Evolutionary conservation across 1,284 basidiomycete species (phyloP).

Genomic region (Puccinia brachypodii): DNA sequence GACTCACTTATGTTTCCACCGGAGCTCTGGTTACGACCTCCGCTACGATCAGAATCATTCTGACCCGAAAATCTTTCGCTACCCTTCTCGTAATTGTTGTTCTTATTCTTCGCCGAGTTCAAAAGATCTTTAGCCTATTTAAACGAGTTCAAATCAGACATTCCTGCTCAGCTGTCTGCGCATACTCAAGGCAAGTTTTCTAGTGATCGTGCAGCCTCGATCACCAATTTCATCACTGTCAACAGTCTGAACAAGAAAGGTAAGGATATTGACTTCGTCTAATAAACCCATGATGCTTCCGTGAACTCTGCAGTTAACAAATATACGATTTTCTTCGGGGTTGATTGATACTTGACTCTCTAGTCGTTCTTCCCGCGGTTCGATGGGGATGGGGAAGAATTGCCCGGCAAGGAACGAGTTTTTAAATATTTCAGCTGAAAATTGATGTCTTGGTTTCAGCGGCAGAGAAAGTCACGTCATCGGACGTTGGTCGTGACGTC

Average conservation of each 20-base stretch:
- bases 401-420: not conserved
- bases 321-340: not conserved
- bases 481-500: not conserved
- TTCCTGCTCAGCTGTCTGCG: not conserved
- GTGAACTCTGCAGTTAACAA: not conserved
- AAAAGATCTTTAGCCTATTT: conserved; percentile 1
- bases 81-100: not conserved
- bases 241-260: not conserved
- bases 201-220: not conserved
- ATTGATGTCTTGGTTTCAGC: not conserved
- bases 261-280: conserved; percentile 14
- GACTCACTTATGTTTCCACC: not conserved
- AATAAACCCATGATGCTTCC: conserved; percentile 1
- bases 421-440: not conserved
- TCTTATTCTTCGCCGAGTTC: not conserved
- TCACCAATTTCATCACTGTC: not conserved
- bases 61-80: not conserved
- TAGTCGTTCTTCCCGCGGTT: no score
- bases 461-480: not conserved
- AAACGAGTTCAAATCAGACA: not conserved
- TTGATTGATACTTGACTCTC: not conserved
- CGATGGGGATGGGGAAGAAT: not conserved
- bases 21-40: not conserved
- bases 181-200: not conserved
- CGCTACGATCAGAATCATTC: not conserved